Base-by-base conservation (phyloP, 2,329 filamentous ascomycete species). In the Diaporthe vaccinii region DNA sequence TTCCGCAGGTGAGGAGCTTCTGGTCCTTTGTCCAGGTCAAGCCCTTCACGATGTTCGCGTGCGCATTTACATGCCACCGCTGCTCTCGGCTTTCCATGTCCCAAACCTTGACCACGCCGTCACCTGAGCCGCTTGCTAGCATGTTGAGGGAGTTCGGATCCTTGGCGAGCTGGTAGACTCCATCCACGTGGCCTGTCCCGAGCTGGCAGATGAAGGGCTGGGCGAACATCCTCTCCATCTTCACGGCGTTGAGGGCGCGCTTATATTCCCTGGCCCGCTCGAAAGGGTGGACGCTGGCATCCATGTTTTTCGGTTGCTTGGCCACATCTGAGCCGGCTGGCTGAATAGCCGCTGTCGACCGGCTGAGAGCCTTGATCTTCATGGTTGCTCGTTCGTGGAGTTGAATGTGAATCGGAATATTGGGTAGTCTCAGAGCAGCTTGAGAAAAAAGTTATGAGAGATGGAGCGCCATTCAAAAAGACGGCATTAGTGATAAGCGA, bases 21-120 rank as follows among this genome's bases (percentile, higher is more conserved):
- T 93, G 91, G 79, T 98, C 95, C 59, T 91, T 90, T 4, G 95
- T 98, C 94, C 96, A 99, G 79, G 93, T 93, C 82, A 98, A 89
- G 20, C 94, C 94, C 87, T 98, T 98, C 79, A 98, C 95, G 59
- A 98, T 93, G 79, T 98, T 98, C 80, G 98, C 94, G 83, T 99
- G 97, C 34, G 95, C 96, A 77, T 93, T 91, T 0, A 89, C 89
- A 78, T 93, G 89, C 91, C 93, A 95, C 57, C 91, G 88, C 81
- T 96, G 93, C n/a, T 93, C 90, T 75, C 91, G 87, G 72, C 88
- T 92, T 12, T 92, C 90, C 79, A 97, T 86, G 84, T 84, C 82
- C 83, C 83, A 84, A 51, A 84, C 93, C 85, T 99, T 99, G 75
- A 99, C 91, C 14, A 98, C 92, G 78, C 97, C 96, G 84, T 99